Evolutionary conservation across 2,329 filamentous ascomycete genomes (phyloP), one percentile per base, ranked within the genome.

Genomic region (Leptographium radiaticola): DNA sequence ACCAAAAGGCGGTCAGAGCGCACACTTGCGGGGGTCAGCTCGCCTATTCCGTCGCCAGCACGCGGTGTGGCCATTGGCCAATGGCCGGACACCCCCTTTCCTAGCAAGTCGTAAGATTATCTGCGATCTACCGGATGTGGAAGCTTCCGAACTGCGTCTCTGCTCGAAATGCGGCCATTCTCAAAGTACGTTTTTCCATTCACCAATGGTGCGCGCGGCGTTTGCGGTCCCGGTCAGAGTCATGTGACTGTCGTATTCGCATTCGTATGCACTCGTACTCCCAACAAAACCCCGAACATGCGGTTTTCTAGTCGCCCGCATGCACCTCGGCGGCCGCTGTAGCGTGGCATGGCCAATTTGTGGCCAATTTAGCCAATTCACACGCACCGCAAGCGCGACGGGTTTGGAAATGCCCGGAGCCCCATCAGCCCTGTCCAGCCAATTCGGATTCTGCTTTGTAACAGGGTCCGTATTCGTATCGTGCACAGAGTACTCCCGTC

Each of bases 201-300:
- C 18, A 31, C 33, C 47, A 38, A 11, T 16, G n/a, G 43, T 9
- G 34, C 40, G 47, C 15, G 16, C 40, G 34, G 47, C 13, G 12
- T 16, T 25, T 9, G 44, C 15, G 25, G 47, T 38, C 13, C 6
- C 18, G 34, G 18, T n/a, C 7, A 15, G 30, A 30, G 36, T 38
- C 47, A 49, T 40, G 47, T 49, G 47, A 49, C 47, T 18, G 36
- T 40, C 49, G 49, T 50, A 50, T 50, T 50, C 49, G 49, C 49
- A 50, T 50, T 50, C 38, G 47, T 40, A 30, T 38, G 49, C 49
- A 50, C 42, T 50, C 38, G 47, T 40, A 30, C 36, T 49, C 47
- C 39, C 49, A 50, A 50, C 49, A 50, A 50, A 50, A 40, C 36
- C 12, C 12, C 31, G 11, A 33, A 33, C 9, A 18, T 11, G 25